A percentile compares a stretch with the other conserved stretches of the same genome.
These are phyloP conservation scores for Sphagnurus paluster DNA, from an alignment of 1,284 basidiomycete species.

Conservation along the genomic window DNA sequence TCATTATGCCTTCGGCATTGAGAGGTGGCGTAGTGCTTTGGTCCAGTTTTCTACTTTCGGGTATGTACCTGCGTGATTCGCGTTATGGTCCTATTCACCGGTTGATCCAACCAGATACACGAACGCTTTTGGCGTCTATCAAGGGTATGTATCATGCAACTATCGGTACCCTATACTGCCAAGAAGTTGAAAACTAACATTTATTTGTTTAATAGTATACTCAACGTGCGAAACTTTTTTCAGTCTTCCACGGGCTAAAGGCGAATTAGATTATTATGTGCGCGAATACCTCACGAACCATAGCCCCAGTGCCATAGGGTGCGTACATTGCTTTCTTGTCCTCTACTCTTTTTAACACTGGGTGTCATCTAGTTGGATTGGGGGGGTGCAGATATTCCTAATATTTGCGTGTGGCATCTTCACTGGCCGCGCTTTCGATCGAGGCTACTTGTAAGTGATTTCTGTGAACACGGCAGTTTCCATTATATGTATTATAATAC, in stretches of 20 bases:
- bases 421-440: slow-evolving; percentile 38
- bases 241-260: not conserved
- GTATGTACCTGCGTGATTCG: no score
- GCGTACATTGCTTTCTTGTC: not conserved
- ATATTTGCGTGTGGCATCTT: slow-evolving; percentile 36
- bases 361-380: slow-evolving; percentile 38
- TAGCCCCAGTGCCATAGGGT: slow-evolving; percentile 16
- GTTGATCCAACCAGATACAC: no score
- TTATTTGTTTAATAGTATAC: no score
- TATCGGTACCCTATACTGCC: no score
- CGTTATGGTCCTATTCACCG: no score
- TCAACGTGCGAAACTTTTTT: not conserved
- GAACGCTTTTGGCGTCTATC: no score
- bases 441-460: slow-evolving; percentile 39
- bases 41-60: no score
- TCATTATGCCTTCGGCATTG: slow-evolving; percentile 2
- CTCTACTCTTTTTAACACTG: not conserved
- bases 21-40: no score
- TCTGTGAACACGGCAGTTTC: no score
- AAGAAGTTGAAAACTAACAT: no score
- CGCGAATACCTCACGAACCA: slow-evolving; percentile 14
- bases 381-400: slow-evolving; percentile 39
- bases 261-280: slow-evolving; percentile 11
- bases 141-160: no score
- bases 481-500: not conserved